Percentiles rank a stretch among this genome's conserved stretches.
These are phyloP conservation scores for Fusarium verrucosum DNA, from an alignment of 2,329 filamentous ascomycete species.

Conservation along the genomic window DNA sequence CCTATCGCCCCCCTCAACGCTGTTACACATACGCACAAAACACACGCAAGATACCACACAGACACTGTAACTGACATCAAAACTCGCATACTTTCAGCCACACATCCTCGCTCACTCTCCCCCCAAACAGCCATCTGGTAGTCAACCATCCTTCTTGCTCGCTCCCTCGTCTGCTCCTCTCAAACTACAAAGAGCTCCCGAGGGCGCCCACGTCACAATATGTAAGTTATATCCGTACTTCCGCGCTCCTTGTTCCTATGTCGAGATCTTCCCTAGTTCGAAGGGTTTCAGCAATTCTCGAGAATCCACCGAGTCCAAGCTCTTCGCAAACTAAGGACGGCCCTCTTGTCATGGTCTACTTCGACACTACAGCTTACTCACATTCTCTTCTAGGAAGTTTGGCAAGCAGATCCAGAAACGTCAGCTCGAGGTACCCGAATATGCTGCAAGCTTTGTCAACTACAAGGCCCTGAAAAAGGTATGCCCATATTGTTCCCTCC, in stretches of 20 bases:
- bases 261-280: conserved; percentile 2
- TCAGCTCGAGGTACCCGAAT: conserved; percentile 98
- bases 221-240: conserved; percentile 46
- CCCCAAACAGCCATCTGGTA: conserved; percentile 9
- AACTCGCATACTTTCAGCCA: conserved; percentile 39
- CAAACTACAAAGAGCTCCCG: conserved; percentile 37
- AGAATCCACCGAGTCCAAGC: background rate
- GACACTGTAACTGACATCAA: conserved; percentile 37
- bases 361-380: conserved; percentile 20
- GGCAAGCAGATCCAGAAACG: conserved; percentile 99
- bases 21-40: conserved; percentile 32
- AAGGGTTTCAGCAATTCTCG: conserved; percentile 4
- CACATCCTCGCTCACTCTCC: conserved; percentile 24
- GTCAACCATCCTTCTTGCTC: conserved; percentile 14
- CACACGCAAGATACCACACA: conserved; percentile 28
- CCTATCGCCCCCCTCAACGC: conserved; percentile 26
- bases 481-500: conserved; percentile 41
- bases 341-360: background rate
- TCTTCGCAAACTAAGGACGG: conserved; percentile 1
- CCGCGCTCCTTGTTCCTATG: conserved; percentile 3
- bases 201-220: conserved; percentile 45
- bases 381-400: conserved; percentile 80
- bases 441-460: conserved; percentile 98
- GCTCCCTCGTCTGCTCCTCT: conserved; percentile 22
- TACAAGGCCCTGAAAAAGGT: conserved; percentile 99